phyloP scores from a whole-genome alignment of 2,329 filamentous ascomycete species.

The Arthrobotrys sphaeroides region DNA sequence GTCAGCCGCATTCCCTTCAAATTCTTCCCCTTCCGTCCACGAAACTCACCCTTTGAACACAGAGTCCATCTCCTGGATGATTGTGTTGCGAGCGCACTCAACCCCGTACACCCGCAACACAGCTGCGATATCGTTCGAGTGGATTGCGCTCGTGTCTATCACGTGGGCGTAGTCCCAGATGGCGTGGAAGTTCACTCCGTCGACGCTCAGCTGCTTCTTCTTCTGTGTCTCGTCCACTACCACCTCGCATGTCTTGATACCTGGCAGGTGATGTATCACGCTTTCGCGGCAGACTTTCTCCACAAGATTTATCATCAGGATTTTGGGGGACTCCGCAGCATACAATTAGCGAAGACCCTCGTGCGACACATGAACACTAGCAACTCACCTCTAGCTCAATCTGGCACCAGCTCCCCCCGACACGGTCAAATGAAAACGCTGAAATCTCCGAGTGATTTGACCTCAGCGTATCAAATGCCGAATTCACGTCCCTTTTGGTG shows the following conservation, averaged over 20 bases:
- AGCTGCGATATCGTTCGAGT: conserved; percentile 90
- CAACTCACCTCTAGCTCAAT: conserved; percentile 73
- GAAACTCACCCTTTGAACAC: conserved; percentile 74
- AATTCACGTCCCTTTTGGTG: conserved; percentile 26
- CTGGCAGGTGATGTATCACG: conserved; percentile 85
- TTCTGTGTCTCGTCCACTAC: conserved; percentile 60
- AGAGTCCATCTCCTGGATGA: conserved; percentile 82
- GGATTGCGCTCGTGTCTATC: conserved; percentile 83
- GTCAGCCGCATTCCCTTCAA: conserved; percentile 2
- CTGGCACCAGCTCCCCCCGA: conserved; percentile 76
- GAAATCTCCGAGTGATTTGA: conserved; percentile 65
- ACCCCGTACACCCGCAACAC: conserved; percentile 89
- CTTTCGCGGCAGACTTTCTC: conserved; percentile 80
- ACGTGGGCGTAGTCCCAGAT: conserved; percentile 85
- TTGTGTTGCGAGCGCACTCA: conserved; percentile 86
- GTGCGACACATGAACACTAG: neutral
- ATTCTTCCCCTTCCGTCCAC: conserved; percentile 1
- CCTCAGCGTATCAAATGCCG: conserved; percentile 28
- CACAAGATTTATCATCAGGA: conserved; percentile 90
- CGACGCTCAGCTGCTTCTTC: conserved; percentile 65
- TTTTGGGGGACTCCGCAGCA: conserved; percentile 80
- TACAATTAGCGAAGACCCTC: conserved; percentile 64
- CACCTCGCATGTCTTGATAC: conserved; percentile 68
- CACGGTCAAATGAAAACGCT: conserved; percentile 81
- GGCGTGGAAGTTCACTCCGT: conserved; percentile 85